Conservation (phyloP, 2,329 filamentous ascomycete genomes). For the Microsporum canis region DNA sequence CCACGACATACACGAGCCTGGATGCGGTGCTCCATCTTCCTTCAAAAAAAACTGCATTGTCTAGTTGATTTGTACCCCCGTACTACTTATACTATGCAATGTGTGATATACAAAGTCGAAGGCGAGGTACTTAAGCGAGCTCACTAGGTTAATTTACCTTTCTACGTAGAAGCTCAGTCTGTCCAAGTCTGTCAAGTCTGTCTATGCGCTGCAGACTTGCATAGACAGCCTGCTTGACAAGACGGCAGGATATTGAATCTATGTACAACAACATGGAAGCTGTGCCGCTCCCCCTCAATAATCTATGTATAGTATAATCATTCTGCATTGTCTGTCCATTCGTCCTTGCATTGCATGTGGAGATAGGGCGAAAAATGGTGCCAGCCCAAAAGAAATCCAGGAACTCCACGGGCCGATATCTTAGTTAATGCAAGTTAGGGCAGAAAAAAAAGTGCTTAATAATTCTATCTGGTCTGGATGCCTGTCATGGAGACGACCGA, state of each 20-base stretch:
- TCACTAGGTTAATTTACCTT: neutral
- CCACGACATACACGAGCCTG: constrained; percentile 1
- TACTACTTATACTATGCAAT: neutral
- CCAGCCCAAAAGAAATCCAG: neutral
- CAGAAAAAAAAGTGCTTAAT: neutral
- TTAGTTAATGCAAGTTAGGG: neutral
- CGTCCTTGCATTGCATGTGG: neutral
- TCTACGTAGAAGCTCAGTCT: neutral
- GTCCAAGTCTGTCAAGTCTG: neutral
- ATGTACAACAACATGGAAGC: neutral
- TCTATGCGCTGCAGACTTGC: neutral
- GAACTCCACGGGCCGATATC: neutral
- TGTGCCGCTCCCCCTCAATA: neutral
- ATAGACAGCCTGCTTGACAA: neutral
- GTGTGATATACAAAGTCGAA: neutral
- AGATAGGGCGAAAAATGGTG: neutral
- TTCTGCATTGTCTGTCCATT: neutral
- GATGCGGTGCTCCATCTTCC: neutral
- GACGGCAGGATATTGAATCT: neutral
- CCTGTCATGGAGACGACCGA: neutral
- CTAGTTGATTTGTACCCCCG: neutral
- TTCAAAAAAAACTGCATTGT: neutral
- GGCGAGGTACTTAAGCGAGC: constrained; percentile 1
- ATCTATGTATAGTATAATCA: no score
- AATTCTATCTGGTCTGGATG: neutral